Conservation (phyloP, 176 grass and related monocot species). For the Aegilops speltoides region DNA sequence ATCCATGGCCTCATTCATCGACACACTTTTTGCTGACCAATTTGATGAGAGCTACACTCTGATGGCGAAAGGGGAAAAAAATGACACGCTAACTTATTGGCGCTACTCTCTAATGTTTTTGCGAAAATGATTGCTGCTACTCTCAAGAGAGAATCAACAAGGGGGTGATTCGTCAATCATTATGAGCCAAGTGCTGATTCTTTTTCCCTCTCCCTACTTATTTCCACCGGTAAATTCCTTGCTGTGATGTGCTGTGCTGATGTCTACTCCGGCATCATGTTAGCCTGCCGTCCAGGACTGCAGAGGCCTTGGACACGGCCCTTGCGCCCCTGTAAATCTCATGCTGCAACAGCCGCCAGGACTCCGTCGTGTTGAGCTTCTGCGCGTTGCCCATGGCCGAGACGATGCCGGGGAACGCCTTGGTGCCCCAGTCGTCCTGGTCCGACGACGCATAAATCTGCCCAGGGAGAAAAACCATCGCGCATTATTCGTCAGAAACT, state of each 20-base stretch:
- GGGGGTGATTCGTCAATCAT: neutral
- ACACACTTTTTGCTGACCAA: neutral
- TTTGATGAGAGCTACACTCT: neutral
- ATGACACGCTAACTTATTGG: neutral
- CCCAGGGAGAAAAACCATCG: neutral
- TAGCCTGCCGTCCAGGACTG: conserved; percentile 61
- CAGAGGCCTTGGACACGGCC: conserved; percentile 68
- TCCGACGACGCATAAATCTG: conserved; percentile 80
- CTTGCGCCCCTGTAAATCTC: conserved; percentile 80
- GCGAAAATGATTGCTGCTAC: neutral
- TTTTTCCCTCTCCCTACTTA: neutral
- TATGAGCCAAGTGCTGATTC: neutral
- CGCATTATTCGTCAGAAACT: neutral
- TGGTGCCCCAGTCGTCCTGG: conserved; percentile 69
- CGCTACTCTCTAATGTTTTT: neutral
- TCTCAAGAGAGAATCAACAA: conserved; percentile 10
- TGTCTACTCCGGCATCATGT: conserved; percentile 47
- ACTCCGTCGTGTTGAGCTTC: conserved; percentile 53
- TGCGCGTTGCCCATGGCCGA: conserved; percentile 62
- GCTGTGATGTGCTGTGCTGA: too few species aligned
- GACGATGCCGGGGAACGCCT: conserved; percentile 66
- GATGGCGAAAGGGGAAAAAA: neutral
- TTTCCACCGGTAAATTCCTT: neutral
- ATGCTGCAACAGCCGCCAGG: conserved; percentile 65
- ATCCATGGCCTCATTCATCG: neutral